Percentiles rank a stretch among this genome's conserved stretches.
Evolutionary conservation across 305 asterid genomes (phyloP).

Genomic region (Fraxinus sp.): DNA sequence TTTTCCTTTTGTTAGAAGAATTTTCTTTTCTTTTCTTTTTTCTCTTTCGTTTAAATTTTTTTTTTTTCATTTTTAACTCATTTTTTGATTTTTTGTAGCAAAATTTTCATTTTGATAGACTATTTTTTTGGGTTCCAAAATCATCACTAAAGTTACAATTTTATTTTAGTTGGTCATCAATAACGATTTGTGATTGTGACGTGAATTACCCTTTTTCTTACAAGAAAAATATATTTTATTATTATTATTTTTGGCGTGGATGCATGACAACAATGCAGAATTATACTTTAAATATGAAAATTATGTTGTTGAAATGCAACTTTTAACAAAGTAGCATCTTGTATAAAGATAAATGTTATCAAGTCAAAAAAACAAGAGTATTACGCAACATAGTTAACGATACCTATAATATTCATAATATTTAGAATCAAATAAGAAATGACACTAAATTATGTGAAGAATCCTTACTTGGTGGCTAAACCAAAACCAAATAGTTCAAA

Average conservation of each 20-base stretch:
- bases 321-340: not conserved
- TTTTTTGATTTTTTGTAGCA: not conserved
- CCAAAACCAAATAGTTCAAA: not conserved
- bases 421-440: not conserved
- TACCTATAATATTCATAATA: not conserved
- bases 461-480: not conserved
- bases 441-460: not conserved
- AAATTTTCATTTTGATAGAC: not conserved
- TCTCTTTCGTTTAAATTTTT: not conserved
- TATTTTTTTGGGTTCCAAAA: not conserved
- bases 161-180: not conserved
- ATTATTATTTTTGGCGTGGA: not conserved
- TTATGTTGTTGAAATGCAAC: not conserved
- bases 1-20: slow-evolving; percentile 20
- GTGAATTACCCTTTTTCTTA: not conserved
- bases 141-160: not conserved
- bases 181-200: not conserved
- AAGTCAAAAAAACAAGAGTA: not conserved
- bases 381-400: not conserved
- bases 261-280: not conserved
- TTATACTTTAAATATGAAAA: not conserved
- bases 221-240: no score
- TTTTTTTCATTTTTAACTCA: not conserved
- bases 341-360: not conserved
- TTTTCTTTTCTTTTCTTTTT: not conserved